Evolutionary conservation across 495 filamentous ascomycete genomes (phyloP).

Genomic region (Podospora pseudoanserina): DNA sequence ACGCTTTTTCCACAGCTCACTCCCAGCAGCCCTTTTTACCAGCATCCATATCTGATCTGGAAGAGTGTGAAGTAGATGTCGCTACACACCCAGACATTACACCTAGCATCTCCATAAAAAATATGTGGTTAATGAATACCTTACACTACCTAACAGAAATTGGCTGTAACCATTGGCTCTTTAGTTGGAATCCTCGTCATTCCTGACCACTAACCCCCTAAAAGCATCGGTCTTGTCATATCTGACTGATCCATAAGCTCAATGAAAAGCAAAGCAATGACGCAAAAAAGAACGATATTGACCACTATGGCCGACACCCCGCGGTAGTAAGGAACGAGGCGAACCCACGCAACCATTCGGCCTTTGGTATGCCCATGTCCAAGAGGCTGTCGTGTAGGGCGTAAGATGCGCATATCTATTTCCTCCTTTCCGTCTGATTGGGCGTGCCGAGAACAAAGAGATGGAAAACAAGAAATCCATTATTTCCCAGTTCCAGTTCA

Average conservation of each 20-base stretch:
- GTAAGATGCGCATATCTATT: background rate
- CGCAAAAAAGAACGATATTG: background rate
- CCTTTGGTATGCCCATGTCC: background rate
- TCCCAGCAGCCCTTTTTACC: too few relatives aligned
- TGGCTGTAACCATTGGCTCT: background rate
- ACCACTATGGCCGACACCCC: too few relatives aligned
- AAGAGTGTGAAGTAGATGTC: too few relatives aligned
- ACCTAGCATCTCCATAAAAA: background rate
- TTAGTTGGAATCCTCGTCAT: background rate
- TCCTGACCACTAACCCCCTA: background rate
- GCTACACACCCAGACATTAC: background rate
- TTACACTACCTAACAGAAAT: background rate
- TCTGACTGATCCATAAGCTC: background rate
- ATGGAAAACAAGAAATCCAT: background rate
- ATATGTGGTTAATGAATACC: background rate
- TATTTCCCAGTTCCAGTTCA: background rate
- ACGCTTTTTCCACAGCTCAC: too few relatives aligned
- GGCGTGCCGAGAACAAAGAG: background rate
- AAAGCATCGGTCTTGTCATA: background rate
- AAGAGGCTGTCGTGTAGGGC: background rate
- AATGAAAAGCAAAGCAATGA: background rate
- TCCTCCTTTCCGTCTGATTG: background rate
- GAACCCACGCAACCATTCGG: background rate
- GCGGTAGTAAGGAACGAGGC: too few relatives aligned
- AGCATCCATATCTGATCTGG: too few relatives aligned